These are phyloP conservation scores for Cyberlindnera veronae DNA, from an alignment of 805 yeast species.

Conservation along the genomic window DNA sequence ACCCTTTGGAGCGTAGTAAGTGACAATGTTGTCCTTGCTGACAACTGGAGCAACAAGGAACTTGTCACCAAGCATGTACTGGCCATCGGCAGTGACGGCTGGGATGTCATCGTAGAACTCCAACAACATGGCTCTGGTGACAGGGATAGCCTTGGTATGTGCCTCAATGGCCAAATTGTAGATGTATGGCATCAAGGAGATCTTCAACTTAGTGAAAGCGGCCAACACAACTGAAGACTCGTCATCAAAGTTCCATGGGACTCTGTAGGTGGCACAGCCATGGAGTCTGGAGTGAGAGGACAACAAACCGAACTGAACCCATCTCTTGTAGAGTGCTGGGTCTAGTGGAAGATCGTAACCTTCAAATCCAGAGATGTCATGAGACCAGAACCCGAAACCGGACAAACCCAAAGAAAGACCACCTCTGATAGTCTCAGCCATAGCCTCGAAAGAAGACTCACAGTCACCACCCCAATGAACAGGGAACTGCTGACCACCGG, in stretches of 20 bases:
- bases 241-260: constrained; percentile 26
- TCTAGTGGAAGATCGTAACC: constrained; percentile 20
- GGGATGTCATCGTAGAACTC: constrained; percentile 18
- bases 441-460: constrained; percentile 24
- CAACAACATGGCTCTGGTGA: constrained; percentile 19
- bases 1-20: constrained; percentile 23
- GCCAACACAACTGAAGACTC: constrained; percentile 21
- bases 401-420: constrained; percentile 21
- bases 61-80: constrained; percentile 22
- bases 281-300: constrained; percentile 26
- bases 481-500: constrained; percentile 24
- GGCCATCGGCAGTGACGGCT: constrained; percentile 14
- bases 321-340: constrained; percentile 23
- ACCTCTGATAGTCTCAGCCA: constrained; percentile 26
- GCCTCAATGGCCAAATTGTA: constrained; percentile 22
- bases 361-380: constrained; percentile 25
- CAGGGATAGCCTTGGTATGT: constrained; percentile 17
- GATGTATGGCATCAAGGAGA: constrained; percentile 24
- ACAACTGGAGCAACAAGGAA: constrained; percentile 21
- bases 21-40: constrained; percentile 17
- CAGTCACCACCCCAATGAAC: constrained; percentile 28
- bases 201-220: constrained; percentile 20
- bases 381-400: constrained; percentile 26
- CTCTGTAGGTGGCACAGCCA: constrained; percentile 23
- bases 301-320: constrained; percentile 23